These are phyloP conservation scores for Colletotrichum orchidophilum DNA, from an alignment of 2,329 filamentous ascomycete species.

Conservation along the genomic window DNA sequence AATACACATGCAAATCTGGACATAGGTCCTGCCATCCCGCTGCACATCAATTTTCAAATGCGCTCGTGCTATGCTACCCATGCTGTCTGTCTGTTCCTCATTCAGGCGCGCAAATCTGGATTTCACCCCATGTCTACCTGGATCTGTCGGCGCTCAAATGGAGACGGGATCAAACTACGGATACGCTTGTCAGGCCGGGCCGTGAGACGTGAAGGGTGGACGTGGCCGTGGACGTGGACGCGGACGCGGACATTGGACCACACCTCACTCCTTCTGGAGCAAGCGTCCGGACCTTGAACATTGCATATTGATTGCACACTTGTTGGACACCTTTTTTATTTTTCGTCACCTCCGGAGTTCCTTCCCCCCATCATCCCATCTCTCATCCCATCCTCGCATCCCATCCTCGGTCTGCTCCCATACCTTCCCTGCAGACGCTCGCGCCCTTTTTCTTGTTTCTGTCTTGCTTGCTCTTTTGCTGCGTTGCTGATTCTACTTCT, in stretches of 20 bases:
- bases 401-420: background rate
- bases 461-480: background rate
- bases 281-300: background rate
- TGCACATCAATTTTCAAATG: background rate
- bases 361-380: background rate
- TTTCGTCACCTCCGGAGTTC: background rate
- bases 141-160: background rate
- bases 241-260: too few relatives aligned
- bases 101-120: background rate
- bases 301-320: background rate
- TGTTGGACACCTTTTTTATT: background rate
- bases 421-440: background rate
- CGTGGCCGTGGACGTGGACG: background rate
- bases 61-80: background rate
- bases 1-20: background rate
- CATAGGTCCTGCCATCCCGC: background rate
- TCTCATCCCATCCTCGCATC: background rate
- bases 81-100: too few relatives aligned
- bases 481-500: background rate
- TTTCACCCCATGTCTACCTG: background rate
- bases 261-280: background rate
- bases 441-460: background rate
- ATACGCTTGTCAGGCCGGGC: conserved; percentile 6
- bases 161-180: background rate
- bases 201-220: background rate